A percentile compares a stretch with the other conserved stretches of the same genome.
Evolutionary conservation across 768 basidiomycete species (phyloP).

Genomic region (Porphyrellus cyaneotinctus): DNA sequence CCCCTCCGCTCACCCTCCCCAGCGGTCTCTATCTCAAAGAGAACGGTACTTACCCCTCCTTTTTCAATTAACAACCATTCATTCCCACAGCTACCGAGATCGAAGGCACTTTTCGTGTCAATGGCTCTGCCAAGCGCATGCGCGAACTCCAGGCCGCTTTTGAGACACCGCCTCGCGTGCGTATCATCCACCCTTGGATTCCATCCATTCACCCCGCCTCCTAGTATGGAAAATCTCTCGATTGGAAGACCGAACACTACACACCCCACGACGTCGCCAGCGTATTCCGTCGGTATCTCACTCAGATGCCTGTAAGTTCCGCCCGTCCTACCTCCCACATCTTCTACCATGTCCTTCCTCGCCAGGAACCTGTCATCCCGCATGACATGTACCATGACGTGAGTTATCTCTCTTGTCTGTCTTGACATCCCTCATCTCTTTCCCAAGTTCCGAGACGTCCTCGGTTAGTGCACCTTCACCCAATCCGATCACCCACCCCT

Average conservation of each 20-base stretch:
- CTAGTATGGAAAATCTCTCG: constrained; percentile 90
- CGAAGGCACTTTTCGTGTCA: constrained; percentile 91
- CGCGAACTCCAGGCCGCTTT: constrained; percentile 90
- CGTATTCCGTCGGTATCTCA: constrained; percentile 92
- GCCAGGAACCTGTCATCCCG: constrained; percentile 92
- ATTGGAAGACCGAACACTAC: constrained; percentile 83
- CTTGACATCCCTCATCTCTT: constrained; percentile 7
- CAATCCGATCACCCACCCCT: constrained; percentile 7
- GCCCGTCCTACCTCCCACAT: not conserved
- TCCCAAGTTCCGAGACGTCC: constrained; percentile 69
- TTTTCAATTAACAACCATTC: not conserved
- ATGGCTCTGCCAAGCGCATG: constrained; percentile 94
- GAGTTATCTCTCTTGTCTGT: constrained; percentile 33
- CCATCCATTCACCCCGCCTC: constrained; percentile 3
- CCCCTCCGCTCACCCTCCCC: constrained; percentile 6
- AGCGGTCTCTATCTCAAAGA: constrained; percentile 95
- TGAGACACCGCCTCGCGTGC: constrained; percentile 81
- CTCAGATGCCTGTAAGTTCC: constrained; percentile 86
- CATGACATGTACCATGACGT: constrained; percentile 84
- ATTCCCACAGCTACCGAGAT: constrained; percentile 71
- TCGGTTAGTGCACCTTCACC: constrained; percentile 45
- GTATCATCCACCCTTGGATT: constrained; percentile 12
- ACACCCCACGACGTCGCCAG: constrained; percentile 98
- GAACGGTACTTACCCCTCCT: constrained; percentile 52
- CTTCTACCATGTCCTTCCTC: constrained; percentile 8